These are phyloP conservation scores for Colletotrichum musicola DNA, from an alignment of 2,329 filamentous ascomycete species.

Conservation along the genomic window DNA sequence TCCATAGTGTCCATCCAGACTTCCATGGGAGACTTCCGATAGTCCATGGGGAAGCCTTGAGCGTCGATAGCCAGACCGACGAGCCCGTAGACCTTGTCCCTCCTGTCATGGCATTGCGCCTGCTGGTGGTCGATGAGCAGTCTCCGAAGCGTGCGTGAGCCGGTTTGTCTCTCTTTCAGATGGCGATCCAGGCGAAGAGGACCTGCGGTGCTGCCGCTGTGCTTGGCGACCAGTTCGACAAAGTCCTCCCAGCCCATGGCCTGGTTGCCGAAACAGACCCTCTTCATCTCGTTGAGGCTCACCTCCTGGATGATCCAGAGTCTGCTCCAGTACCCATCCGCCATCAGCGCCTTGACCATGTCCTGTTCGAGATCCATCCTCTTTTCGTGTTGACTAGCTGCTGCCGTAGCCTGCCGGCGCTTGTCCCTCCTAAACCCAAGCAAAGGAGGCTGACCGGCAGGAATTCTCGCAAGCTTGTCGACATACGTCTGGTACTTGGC, in stretches of 20 bases:
- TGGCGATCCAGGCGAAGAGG: conserved; percentile 39
- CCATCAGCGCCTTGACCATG: conserved; percentile 3
- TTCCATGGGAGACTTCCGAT: conserved; percentile 43
- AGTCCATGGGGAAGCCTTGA: conserved; percentile 45
- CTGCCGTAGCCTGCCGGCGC: too few species aligned
- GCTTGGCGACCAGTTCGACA: conserved; percentile 37
- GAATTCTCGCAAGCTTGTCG: neutral
- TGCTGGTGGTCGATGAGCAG: conserved; percentile 43
- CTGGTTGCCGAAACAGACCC: conserved; percentile 42
- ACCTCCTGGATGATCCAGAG: conserved; percentile 46
- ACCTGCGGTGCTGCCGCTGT: conserved; percentile 15
- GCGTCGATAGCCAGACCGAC: conserved; percentile 45
- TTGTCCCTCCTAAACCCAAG: too few species aligned
- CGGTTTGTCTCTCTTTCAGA: neutral
- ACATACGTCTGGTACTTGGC: conserved; percentile 1
- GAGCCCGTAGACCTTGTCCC: conserved; percentile 48
- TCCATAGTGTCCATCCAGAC: conserved; percentile 47
- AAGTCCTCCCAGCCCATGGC: conserved; percentile 40
- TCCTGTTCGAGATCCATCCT: neutral
- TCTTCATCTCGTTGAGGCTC: conserved; percentile 39
- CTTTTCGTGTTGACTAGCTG: neutral
- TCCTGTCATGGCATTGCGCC: conserved; percentile 45
- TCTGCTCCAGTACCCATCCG: conserved; percentile 5
- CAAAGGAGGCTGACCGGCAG: too few species aligned
- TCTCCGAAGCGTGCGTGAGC: neutral